A percentile compares a stretch with the other conserved stretches of the same genome.
phyloP scores from a whole-genome alignment of 2,329 filamentous ascomycete genomes.

The Aphanoascus verrucosus region DNA sequence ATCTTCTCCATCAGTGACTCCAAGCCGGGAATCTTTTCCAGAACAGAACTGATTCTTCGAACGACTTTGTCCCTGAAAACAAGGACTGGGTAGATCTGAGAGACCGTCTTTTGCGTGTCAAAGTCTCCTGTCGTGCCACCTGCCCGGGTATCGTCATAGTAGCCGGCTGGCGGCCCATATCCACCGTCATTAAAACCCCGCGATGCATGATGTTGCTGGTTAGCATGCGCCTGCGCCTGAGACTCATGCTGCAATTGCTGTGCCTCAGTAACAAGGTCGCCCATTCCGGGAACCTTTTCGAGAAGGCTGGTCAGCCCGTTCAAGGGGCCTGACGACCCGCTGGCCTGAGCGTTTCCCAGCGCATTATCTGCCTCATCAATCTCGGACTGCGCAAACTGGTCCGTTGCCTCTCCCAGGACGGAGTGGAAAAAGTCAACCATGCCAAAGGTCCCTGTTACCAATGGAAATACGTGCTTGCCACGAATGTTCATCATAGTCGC shows the following conservation, averaged over 20 bases:
- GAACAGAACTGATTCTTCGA: slow-evolving; percentile 69
- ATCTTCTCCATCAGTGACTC: slow-evolving; percentile 88
- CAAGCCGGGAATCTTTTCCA: slow-evolving; percentile 84
- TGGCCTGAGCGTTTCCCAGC: slow-evolving; percentile 56
- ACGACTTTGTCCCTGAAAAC: slow-evolving; percentile 91
- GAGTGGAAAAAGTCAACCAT: slow-evolving; percentile 78
- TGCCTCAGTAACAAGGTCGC: slow-evolving; percentile 56
- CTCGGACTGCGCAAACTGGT: slow-evolving; percentile 76
- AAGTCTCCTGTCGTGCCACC: slow-evolving; percentile 59
- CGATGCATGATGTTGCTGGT: slow-evolving; percentile 32
- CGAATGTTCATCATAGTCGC: slow-evolving; percentile 54
- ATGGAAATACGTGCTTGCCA: slow-evolving; percentile 58
- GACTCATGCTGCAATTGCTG: slow-evolving; percentile 51
- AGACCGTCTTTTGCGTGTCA: slow-evolving; percentile 64
- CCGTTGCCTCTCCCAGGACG: slow-evolving; percentile 62
- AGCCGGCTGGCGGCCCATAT: background rate
- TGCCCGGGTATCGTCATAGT: slow-evolving; percentile 5
- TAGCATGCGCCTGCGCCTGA: slow-evolving; percentile 53
- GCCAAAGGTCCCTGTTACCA: slow-evolving; percentile 64
- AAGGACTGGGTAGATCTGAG: slow-evolving; percentile 88
- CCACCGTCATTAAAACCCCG: slow-evolving; percentile 17
- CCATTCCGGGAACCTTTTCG: slow-evolving; percentile 63
- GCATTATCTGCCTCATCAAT: slow-evolving; percentile 70
- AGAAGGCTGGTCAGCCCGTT: slow-evolving; percentile 61
- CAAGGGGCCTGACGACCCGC: slow-evolving; percentile 35